Evolutionary conservation across 2,329 filamentous ascomycete genomes (phyloP).

Genomic region (Aspergillus luchuensis): DNA sequence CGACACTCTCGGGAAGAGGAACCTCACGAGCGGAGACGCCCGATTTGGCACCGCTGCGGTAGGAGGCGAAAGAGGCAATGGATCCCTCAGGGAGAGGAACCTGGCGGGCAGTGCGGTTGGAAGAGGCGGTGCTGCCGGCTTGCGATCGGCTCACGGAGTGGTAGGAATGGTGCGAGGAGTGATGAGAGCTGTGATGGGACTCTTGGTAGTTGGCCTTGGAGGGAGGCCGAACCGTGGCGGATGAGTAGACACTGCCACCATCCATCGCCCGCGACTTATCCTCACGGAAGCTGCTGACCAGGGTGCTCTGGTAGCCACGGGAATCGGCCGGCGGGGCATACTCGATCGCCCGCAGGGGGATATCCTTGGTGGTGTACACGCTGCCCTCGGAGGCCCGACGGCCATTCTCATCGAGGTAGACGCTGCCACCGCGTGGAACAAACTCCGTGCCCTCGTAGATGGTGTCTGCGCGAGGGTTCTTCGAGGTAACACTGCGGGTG

Average conservation of each 20-base stretch:
- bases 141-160: slow-evolving; percentile 25
- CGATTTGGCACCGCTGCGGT: slow-evolving; percentile 27
- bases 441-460: slow-evolving; percentile 45
- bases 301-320: slow-evolving; percentile 40
- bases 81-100: slow-evolving; percentile 40
- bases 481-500: slow-evolving; percentile 40
- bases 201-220: slow-evolving; percentile 32
- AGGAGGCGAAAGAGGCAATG: slow-evolving; percentile 27
- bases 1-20: slow-evolving; percentile 36
- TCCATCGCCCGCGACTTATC: slow-evolving; percentile 35
- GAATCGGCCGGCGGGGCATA: slow-evolving; percentile 35
- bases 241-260: slow-evolving; percentile 37
- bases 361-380: slow-evolving; percentile 37
- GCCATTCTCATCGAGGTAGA: slow-evolving; percentile 32
- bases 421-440: slow-evolving; percentile 21
- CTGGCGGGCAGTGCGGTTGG: slow-evolving; percentile 39
- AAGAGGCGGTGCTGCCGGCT: slow-evolving; percentile 31
- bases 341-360: slow-evolving; percentile 45
- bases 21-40: slow-evolving; percentile 29
- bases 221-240: slow-evolving; percentile 39
- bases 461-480: slow-evolving; percentile 45
- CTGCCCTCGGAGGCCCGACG: slow-evolving; percentile 43
- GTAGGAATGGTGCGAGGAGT: slow-evolving; percentile 25
- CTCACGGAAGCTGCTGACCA: slow-evolving; percentile 44
- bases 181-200: slow-evolving; percentile 25